Base-by-base conservation (phyloP, 73 alveolate genomes). In the Paramecium tetraurelia region DNA sequence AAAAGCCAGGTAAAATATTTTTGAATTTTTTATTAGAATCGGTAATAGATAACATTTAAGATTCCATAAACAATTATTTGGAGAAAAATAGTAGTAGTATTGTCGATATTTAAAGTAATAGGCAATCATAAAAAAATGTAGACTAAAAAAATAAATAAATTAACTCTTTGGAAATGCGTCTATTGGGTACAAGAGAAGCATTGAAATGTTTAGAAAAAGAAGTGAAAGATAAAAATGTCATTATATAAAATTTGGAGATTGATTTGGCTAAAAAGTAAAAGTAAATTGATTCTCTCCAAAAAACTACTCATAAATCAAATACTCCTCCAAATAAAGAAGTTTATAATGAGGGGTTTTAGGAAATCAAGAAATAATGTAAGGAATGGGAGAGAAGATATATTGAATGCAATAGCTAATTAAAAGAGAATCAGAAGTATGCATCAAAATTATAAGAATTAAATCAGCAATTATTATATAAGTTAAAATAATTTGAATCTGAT, bases 171-270 rank as follows among this genome's bases (percentile, higher is more conserved):
- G 86, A 72, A 72, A 72, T 72, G 86, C 40, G 86, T 29, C 40
- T 72, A 72, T 36, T 58, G n/a, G 86, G 86, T 35, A 80, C 90
- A 48, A 80, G 90, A 80, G 90, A 80, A 35, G 75, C 90, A 11
- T 24, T 80, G 27, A 80, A 80, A 48, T 24, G 33, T 21, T 48
- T 80, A 22, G 90, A 80, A 80, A 41, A 80, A 36, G 76, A 80
- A 48, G 57, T 80, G 2, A 80, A 80, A 21, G 90, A 80, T 5
- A 43, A 80, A 22, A 80, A 44, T 80, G 46, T 14, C 0, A n/a
- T 48, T 3, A 80, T 43, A 1, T 48, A 80, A 80, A 20, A n/a
- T 14, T 46, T 77, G 22, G 18, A 77, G 33, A 80, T 80, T 24
- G 90, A 43, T 22, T 16, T 43, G 43, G 24, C 43, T 0, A 44